These are phyloP conservation scores for Cyberlindnera nakhonratchasimensis DNA, from an alignment of 805 yeast species.

Conservation along the genomic window DNA sequence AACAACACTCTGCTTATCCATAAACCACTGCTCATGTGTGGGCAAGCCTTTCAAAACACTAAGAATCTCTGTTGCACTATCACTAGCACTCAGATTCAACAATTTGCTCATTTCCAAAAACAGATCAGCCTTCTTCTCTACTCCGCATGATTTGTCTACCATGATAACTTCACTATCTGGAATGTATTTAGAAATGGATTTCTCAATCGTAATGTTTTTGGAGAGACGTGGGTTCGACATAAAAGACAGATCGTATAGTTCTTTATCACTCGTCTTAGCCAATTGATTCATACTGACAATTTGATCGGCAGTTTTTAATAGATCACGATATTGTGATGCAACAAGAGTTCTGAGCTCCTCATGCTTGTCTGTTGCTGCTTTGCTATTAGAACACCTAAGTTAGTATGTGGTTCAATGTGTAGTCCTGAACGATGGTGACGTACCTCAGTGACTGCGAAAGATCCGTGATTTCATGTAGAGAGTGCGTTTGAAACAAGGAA, in stretches of 20 bases:
- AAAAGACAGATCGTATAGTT: slow-evolving; percentile 24
- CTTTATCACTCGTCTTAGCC: slow-evolving; percentile 18
- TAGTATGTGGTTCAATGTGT: background rate
- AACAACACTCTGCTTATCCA: slow-evolving; percentile 6
- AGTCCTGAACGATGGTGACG: background rate
- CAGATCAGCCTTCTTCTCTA: slow-evolving; percentile 12
- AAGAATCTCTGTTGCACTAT: slow-evolving; percentile 6
- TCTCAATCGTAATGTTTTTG: slow-evolving; percentile 19
- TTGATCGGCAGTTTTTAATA: slow-evolving; percentile 26
- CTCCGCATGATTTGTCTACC: background rate
- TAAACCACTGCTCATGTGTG: slow-evolving; percentile 12
- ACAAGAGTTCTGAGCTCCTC: slow-evolving; percentile 24
- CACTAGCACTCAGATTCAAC: slow-evolving; percentile 12
- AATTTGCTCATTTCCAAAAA: slow-evolving; percentile 17
- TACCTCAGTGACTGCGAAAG: slow-evolving; percentile 10
- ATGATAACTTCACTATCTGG: background rate
- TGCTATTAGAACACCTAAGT: background rate
- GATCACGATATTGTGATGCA: slow-evolving; percentile 26
- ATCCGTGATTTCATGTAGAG: slow-evolving; percentile 13
- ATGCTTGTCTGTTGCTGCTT: slow-evolving; percentile 14
- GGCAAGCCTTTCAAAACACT: slow-evolving; percentile 8
- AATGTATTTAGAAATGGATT: slow-evolving; percentile 9
- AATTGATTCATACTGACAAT: slow-evolving; percentile 25
- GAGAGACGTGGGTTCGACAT: slow-evolving; percentile 12
- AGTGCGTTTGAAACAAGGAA: slow-evolving; percentile 5